Percentiles rank a stretch among this genome's conserved stretches.
phyloP scores from a whole-genome alignment of 2,329 filamentous ascomycete species.

The Aspergillus uvarum region DNA sequence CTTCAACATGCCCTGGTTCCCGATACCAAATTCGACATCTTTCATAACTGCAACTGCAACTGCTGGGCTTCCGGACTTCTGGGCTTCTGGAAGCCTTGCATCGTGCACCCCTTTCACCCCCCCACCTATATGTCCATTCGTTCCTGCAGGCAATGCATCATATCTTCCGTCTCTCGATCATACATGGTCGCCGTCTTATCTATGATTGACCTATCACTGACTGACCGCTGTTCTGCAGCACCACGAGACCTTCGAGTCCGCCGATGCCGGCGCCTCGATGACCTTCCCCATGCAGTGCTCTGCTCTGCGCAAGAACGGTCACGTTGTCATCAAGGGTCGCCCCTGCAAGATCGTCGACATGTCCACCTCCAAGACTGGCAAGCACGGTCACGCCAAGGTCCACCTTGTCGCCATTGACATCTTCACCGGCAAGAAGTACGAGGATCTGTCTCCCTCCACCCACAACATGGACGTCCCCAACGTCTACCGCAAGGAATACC shows the following conservation, averaged over 20 bases:
- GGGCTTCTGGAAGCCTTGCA: slow-evolving; percentile 29
- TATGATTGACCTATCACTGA: slow-evolving; percentile 8
- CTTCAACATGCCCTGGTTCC: slow-evolving; percentile 16
- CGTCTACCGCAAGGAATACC: slow-evolving; percentile 85
- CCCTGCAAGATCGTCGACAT: slow-evolving; percentile 99
- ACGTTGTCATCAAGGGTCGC: slow-evolving; percentile 97
- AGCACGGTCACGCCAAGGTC: slow-evolving; percentile 99
- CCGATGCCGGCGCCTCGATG: slow-evolving; percentile 90
- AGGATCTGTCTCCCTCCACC: slow-evolving; percentile 98
- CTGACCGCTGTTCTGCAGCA: slow-evolving; percentile 49
- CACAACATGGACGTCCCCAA: slow-evolving; percentile 85
- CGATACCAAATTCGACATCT: slow-evolving; percentile 2
- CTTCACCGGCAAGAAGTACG: slow-evolving; percentile 99
- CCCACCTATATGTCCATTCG: slow-evolving; percentile 13
- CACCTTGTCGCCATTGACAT: slow-evolving; percentile 97
- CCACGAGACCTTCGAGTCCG: slow-evolving; percentile 81
- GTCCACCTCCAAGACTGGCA: slow-evolving; percentile 99
- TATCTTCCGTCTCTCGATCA: background rate
- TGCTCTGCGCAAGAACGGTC: slow-evolving; percentile 98
- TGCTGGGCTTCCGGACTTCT: slow-evolving; percentile 23
- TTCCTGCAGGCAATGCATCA: slow-evolving; percentile 14
- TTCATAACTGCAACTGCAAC: slow-evolving; percentile 24
- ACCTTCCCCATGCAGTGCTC: slow-evolving; percentile 99
- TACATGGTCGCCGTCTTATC: background rate
- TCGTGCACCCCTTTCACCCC: slow-evolving; percentile 21